Evolutionary conservation across 1,139 yeast species (phyloP).

Genomic region (Saccharomyces hybrid): DNA sequence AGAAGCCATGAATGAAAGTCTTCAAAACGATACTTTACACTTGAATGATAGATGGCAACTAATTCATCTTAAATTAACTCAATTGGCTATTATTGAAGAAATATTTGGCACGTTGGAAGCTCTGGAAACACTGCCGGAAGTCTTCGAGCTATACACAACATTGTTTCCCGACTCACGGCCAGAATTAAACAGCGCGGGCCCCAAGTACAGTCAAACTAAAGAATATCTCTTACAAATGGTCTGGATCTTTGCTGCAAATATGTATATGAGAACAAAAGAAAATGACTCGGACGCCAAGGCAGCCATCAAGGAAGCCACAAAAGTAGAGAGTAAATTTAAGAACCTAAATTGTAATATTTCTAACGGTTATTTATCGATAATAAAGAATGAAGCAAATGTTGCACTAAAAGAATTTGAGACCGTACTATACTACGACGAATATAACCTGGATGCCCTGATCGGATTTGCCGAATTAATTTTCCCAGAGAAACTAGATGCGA

Average conservation of each 20-base stretch:
- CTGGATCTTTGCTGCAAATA: constrained; percentile 69
- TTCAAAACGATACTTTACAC: constrained; percentile 16
- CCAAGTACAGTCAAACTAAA: constrained; percentile 13
- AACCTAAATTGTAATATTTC: constrained; percentile 45
- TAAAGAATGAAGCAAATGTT: constrained; percentile 28
- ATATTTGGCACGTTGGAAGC: constrained; percentile 54
- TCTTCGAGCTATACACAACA: constrained; percentile 52
- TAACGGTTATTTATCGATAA: constrained; percentile 44
- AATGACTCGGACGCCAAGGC: constrained; percentile 56
- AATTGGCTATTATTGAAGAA: constrained; percentile 61
- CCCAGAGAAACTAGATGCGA: constrained; percentile 16
- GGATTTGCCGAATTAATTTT: constrained; percentile 59
- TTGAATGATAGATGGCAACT: constrained; percentile 46
- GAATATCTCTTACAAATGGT: constrained; percentile 43
- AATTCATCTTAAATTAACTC: constrained; percentile 68
- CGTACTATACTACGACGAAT: constrained; percentile 48
- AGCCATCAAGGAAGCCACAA: constrained; percentile 67
- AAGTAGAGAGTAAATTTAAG: constrained; percentile 22
- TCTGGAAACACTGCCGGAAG: constrained; percentile 56
- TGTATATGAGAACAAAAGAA: constrained; percentile 50
- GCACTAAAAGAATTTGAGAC: constrained; percentile 64
- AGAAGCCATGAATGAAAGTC: constrained; percentile 26
- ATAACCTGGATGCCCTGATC: constrained; percentile 51
- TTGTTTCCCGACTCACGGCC: constrained; percentile 40
- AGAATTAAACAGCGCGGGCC: constrained; percentile 14